Conservation (phyloP, 495 filamentous ascomycete genomes). For the Penicillium paradoxum region DNA sequence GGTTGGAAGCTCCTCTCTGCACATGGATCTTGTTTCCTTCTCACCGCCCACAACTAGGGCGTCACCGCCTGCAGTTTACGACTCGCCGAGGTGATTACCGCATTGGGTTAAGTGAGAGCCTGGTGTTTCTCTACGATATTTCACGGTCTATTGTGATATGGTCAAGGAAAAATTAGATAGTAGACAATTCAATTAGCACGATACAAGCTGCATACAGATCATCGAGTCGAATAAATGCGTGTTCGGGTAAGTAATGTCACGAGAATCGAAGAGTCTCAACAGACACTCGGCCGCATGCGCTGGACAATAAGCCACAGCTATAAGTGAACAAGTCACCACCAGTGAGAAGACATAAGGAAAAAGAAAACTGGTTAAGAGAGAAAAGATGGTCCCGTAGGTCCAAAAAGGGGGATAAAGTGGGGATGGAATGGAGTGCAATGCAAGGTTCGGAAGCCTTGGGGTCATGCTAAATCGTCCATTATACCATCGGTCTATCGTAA, state of each 20-base stretch:
- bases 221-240: conserved; percentile 7
- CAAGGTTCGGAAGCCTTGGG: neutral
- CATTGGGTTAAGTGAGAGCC: conserved; percentile 16
- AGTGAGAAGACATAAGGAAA: conserved; percentile 1
- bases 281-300: neutral
- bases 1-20: neutral
- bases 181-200: conserved; percentile 10
- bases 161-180: neutral
- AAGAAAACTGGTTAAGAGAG: neutral
- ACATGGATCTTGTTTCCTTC: neutral
- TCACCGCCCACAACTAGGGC: conserved; percentile 10
- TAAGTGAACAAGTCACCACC: neutral
- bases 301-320: neutral
- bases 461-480: conserved; percentile 4
- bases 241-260: conserved; percentile 9
- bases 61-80: conserved; percentile 1
- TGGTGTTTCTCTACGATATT: neutral
- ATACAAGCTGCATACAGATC: conserved; percentile 11
- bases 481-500: conserved; percentile 2
- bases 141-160: neutral
- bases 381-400: conserved; percentile 6
- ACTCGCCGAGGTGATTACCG: conserved; percentile 17
- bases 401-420: conserved; percentile 4
- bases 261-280: conserved; percentile 3
- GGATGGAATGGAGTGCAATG: conserved; percentile 1